Conservation (phyloP, 441 rosid genomes). For the Biscutella auriculata region DNA sequence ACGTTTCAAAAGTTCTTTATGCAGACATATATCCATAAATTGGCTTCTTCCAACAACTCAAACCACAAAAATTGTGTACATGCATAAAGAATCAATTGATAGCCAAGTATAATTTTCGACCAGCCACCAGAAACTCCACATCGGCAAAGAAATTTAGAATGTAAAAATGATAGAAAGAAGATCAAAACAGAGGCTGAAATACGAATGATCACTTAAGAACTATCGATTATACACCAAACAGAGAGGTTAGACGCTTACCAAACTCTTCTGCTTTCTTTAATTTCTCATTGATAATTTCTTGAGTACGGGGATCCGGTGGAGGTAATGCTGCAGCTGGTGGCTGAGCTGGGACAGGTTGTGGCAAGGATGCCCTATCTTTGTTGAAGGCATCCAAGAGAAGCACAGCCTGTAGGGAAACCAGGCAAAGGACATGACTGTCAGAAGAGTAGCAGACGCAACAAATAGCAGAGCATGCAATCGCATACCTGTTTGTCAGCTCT, state of each 20-base stretch:
- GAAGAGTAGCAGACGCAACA: not conserved
- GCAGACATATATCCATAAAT: not conserved
- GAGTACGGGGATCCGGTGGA: slow-evolving; percentile 82
- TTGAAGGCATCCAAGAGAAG: slow-evolving; percentile 96
- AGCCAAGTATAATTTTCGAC: not conserved
- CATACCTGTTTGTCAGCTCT: slow-evolving; percentile 92
- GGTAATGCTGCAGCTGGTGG: slow-evolving; percentile 59
- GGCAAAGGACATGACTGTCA: slow-evolving; percentile 2
- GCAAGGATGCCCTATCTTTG: slow-evolving; percentile 94
- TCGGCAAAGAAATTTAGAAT: not conserved
- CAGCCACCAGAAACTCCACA: not conserved
- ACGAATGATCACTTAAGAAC: not conserved
- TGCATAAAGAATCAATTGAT: not conserved
- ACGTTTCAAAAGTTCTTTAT: not conserved
- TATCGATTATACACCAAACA: not conserved
- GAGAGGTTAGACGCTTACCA: slow-evolving; percentile 38
- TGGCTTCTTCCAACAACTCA: slow-evolving; percentile 1
- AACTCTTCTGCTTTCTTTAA: slow-evolving; percentile 96
- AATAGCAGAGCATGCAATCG: slow-evolving; percentile 5
- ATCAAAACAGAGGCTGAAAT: not conserved
- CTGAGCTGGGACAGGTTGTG: slow-evolving; percentile 71
- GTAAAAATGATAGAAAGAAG: not conserved
- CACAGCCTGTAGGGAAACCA: slow-evolving; percentile 48
- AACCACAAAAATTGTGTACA: not conserved
- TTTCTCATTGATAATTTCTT: slow-evolving; percentile 97